Evolutionary conservation across 306 rosid species (phyloP).

Genomic region (Amphicarpaea edgeworthii): DNA sequence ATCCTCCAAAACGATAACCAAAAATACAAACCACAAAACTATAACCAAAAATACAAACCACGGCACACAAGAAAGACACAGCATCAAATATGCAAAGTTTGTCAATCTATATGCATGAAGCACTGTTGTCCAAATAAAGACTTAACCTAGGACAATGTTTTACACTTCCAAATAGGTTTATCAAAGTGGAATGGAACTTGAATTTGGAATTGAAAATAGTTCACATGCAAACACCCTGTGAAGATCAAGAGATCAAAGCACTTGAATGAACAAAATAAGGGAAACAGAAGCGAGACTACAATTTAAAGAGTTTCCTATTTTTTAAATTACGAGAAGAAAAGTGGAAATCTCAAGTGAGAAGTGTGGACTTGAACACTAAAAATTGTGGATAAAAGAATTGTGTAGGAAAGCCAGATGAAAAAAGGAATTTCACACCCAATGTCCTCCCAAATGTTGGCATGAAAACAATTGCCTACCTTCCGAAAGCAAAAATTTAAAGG

Average conservation of each 20-base stretch:
- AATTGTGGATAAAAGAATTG: not conserved
- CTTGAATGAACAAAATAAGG: not conserved
- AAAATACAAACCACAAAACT: not conserved
- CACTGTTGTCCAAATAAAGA: conserved; percentile 10
- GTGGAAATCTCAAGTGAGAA: not conserved
- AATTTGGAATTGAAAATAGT: not conserved
- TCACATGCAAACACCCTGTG: not conserved
- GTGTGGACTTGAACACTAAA: not conserved
- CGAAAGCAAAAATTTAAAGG: not conserved
- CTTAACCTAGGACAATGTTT: not conserved
- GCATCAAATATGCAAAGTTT: conserved; percentile 2
- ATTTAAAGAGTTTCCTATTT: not conserved
- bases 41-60: not conserved
- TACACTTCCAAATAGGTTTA: not conserved
- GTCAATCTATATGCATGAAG: conserved; percentile 4
- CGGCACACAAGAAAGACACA: not conserved
- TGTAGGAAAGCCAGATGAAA: not conserved
- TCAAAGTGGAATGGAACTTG: not conserved
- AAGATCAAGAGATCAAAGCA: not conserved
- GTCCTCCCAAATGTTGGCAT: not conserved
- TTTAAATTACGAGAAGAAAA: not conserved
- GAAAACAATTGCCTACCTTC: not conserved
- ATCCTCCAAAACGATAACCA: not conserved
- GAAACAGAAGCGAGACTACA: not conserved
- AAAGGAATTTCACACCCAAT: not conserved